These are phyloP conservation scores for Panicum miliaceum DNA, from an alignment of 176 grass and related monocot genomes.

Conservation along the genomic window DNA sequence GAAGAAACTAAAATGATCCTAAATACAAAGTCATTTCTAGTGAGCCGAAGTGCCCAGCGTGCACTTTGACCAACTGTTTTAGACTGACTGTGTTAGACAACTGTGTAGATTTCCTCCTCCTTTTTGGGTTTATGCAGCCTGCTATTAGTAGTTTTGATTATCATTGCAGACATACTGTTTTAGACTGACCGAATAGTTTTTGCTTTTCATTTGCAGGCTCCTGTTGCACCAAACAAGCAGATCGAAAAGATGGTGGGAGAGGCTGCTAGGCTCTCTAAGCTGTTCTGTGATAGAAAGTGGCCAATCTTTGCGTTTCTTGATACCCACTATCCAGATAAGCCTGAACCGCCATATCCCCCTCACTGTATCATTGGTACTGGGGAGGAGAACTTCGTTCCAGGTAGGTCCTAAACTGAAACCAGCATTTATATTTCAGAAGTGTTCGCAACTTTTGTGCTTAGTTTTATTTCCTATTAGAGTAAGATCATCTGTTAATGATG, in stretches of 20 bases:
- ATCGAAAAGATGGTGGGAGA: conserved; percentile 85
- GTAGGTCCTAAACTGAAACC: conserved; percentile 25
- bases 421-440: background rate
- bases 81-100: too few relatives aligned
- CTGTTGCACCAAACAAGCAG: conserved; percentile 75
- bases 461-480: background rate
- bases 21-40: too few relatives aligned
- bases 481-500: background rate
- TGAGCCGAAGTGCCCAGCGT: too few relatives aligned
- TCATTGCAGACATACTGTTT: too few relatives aligned
- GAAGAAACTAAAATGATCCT: too few relatives aligned
- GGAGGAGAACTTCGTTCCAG: conserved; percentile 91
- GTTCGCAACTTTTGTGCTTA: background rate
- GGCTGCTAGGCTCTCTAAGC: conserved; percentile 64
- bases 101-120: too few relatives aligned
- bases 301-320: conserved; percentile 87
- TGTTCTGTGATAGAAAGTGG: conserved; percentile 71
- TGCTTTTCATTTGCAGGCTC: conserved; percentile 59
- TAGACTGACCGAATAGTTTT: background rate
- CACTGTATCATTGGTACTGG: conserved; percentile 87
- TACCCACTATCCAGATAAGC: conserved; percentile 72
- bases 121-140: background rate
- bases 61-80: too few relatives aligned
- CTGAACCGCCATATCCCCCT: conserved; percentile 79
- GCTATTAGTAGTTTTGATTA: background rate